Conservation (phyloP, 169 alveolate species). For the Plasmodium relictum region DNA sequence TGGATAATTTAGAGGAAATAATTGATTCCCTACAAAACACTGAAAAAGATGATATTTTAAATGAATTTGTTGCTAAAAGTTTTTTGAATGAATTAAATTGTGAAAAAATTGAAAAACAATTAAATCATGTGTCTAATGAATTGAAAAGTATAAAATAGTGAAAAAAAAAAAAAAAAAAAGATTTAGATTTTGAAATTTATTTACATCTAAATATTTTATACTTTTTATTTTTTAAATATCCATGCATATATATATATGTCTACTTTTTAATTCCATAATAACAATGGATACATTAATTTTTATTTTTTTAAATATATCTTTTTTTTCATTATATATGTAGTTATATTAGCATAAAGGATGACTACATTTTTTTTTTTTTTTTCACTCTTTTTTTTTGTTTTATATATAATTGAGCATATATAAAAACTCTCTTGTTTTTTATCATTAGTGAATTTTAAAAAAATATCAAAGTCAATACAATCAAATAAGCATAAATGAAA, state of each 20-base stretch:
- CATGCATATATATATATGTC: neutral
- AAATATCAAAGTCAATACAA: too few species aligned
- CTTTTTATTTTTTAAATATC: neutral
- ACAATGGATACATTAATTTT: too few species aligned
- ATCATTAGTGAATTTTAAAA: too few species aligned
- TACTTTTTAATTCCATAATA: too few species aligned
- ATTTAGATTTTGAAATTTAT: neutral
- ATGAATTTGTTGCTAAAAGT: constrained; percentile 41
- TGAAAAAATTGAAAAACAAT: constrained; percentile 54
- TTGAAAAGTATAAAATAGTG: constrained; percentile 23
- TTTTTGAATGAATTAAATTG: constrained; percentile 60
- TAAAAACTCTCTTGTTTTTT: too few species aligned
- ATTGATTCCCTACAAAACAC: constrained; percentile 44
- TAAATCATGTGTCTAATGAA: constrained; percentile 34
- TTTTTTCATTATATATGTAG: too few species aligned
- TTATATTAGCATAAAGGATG: too few species aligned
- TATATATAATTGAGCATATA: too few species aligned
- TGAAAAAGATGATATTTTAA: constrained; percentile 42
- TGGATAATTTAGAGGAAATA: constrained; percentile 50
- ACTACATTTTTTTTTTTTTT: too few species aligned
- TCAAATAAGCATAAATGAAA: too few species aligned
- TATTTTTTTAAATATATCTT: too few species aligned
- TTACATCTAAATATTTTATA: neutral
- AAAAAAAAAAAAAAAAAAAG: neutral
- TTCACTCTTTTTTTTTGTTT: too few species aligned